Conservation (phyloP, 2,329 filamentous ascomycete genomes). For the Grosmannia penicillata region DNA sequence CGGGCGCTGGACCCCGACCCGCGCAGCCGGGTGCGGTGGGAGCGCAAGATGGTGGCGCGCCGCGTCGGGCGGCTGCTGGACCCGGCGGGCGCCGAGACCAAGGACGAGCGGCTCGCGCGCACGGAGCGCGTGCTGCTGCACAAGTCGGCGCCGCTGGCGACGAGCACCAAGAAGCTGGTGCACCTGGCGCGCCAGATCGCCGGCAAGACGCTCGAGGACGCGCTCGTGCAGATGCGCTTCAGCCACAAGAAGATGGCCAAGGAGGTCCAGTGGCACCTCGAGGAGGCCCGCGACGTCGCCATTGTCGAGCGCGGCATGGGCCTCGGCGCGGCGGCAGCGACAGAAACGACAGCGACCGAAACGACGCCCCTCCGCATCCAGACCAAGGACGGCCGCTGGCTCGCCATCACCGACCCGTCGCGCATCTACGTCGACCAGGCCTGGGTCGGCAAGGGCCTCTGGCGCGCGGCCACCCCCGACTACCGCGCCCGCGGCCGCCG, state of each 20-base stretch:
- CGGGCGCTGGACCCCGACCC: slow-evolving; percentile 64
- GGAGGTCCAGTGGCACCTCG: slow-evolving; percentile 65
- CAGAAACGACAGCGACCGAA: slow-evolving; percentile 11
- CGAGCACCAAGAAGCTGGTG: slow-evolving; percentile 81
- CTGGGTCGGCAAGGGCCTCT: slow-evolving; percentile 67
- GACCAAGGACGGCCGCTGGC: slow-evolving; percentile 59
- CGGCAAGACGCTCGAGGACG: slow-evolving; percentile 88
- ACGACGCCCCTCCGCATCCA: slow-evolving; percentile 38
- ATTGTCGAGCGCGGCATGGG: slow-evolving; percentile 77
- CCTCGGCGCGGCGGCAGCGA: slow-evolving; percentile 27
- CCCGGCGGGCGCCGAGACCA: slow-evolving; percentile 35
- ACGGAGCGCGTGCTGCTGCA: slow-evolving; percentile 38
- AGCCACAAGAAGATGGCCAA: slow-evolving; percentile 83
- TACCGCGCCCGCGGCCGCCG: slow-evolving; percentile 61
- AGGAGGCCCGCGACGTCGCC: slow-evolving; percentile 69
- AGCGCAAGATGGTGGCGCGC: slow-evolving; percentile 71
- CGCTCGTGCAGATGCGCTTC: slow-evolving; percentile 87
- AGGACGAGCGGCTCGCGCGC: slow-evolving; percentile 51
- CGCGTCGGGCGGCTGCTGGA: slow-evolving; percentile 55
- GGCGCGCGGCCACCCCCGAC: slow-evolving; percentile 40
- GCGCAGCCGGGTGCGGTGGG: slow-evolving; percentile 54
- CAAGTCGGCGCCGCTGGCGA: slow-evolving; percentile 63
- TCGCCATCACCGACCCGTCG: slow-evolving; percentile 59
- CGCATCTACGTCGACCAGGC: slow-evolving; percentile 82
- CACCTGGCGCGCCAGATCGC: slow-evolving; percentile 76